These are phyloP conservation scores for Seminavis robusta DNA, from an alignment of 108 stramenopile genomes.

Conservation along the genomic window DNA sequence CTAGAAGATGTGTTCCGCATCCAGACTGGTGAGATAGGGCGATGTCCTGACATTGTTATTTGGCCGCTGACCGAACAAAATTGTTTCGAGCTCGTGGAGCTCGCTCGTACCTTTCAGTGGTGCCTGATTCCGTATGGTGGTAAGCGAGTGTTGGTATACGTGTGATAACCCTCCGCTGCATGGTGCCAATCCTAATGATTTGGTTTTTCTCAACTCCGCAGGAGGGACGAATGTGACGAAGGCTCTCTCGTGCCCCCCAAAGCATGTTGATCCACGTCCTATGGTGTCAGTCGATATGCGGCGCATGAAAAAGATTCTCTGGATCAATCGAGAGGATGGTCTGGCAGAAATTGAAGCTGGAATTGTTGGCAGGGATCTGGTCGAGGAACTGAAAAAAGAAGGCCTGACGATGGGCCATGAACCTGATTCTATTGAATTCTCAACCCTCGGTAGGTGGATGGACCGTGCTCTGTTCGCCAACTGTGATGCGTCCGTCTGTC, in stretches of 20 bases:
- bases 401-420: constrained; percentile 95
- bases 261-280: constrained; percentile 64
- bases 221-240: constrained; percentile 86
- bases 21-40: constrained; percentile 45
- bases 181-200: too few relatives aligned
- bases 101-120: constrained; percentile 50
- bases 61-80: constrained; percentile 62
- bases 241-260: constrained; percentile 71
- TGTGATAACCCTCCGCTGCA: too few relatives aligned
- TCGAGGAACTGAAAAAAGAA: constrained; percentile 52
- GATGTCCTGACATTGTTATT: constrained; percentile 81
- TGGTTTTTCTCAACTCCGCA: too few relatives aligned
- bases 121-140: constrained; percentile 95
- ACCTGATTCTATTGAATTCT: constrained; percentile 94
- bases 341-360: constrained; percentile 87
- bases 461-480: too few relatives aligned
- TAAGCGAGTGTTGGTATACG: too few relatives aligned
- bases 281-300: constrained; percentile 92
- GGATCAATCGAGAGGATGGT: constrained; percentile 86
- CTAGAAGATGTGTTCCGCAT: constrained; percentile 77
- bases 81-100: constrained; percentile 45
- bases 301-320: constrained; percentile 68
- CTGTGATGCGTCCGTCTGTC: too few relatives aligned
- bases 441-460: constrained; percentile 91
- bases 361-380: constrained; percentile 74